Evolutionary conservation across 2,329 filamentous ascomycete species (phyloP).

Genomic region (Ceratocystiopsis sp.): DNA sequence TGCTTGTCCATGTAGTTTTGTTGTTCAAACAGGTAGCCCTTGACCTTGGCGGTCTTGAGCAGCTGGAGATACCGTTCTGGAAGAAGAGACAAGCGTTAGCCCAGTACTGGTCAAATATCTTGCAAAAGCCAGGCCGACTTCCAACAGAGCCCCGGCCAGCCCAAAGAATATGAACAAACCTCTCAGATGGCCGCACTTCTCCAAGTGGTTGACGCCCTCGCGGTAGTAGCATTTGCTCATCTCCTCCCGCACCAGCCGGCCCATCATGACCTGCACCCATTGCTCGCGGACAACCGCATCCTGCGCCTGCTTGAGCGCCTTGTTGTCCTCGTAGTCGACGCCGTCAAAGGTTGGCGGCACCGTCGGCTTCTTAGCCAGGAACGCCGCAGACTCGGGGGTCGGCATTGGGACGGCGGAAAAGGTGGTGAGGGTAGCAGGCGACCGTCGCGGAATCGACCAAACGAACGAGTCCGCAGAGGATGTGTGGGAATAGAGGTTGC

Average conservation of each 20-base stretch:
- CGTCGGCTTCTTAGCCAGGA: conserved; percentile 69
- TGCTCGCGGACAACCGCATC: conserved; percentile 72
- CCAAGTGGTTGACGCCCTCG: conserved; percentile 74
- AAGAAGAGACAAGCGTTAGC: not conserved
- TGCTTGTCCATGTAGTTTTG: conserved; percentile 53
- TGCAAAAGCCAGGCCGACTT: not conserved
- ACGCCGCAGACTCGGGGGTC: conserved; percentile 65
- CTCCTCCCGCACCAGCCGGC: conserved; percentile 63
- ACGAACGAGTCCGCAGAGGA: too few species aligned
- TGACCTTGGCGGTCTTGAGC: conserved; percentile 58
- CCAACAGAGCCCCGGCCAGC: not conserved
- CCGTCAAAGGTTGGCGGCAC: conserved; percentile 73
- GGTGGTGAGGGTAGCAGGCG: not conserved
- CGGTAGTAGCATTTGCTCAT: conserved; percentile 71
- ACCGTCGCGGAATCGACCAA: too few species aligned
- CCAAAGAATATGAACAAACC: conserved; percentile 33
- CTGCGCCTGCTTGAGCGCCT: conserved; percentile 64
- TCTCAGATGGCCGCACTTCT: conserved; percentile 70
- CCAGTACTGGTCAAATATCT: too few species aligned
- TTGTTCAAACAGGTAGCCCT: conserved; percentile 64
- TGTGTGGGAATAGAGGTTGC: too few species aligned
- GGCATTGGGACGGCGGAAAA: conserved; percentile 38
- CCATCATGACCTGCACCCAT: conserved; percentile 86
- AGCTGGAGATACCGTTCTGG: conserved; percentile 66
- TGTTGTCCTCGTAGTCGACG: conserved; percentile 73